Base-by-base conservation (phyloP, 192 early-diverging fungal species). In the Mortierella alpina region DNA sequence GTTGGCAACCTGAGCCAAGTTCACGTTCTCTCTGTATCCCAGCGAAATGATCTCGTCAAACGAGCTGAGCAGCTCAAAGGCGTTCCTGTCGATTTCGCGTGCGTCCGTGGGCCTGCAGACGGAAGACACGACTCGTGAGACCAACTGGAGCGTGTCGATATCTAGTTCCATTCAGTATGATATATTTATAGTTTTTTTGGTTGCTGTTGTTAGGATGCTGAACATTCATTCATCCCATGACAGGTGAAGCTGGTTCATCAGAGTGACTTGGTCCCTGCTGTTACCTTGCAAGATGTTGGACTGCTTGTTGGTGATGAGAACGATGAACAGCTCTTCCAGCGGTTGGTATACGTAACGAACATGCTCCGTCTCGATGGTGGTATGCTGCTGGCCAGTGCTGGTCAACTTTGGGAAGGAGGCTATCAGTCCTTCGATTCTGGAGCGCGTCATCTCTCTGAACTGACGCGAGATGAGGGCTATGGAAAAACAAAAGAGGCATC, bases 311-410 rank as follows among this genome's bases (percentile, higher is more conserved):
- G 98, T 99, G 66, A 99, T 93, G n/a, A 99, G 88, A 31, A 99
- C 95, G 75, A 96, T 91, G 67, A 93, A 99, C 56, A 98, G 91
- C 7, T 97, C 94, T 50, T 98, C 98, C 41, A 99, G 88, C 12
- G 97, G 97, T 84, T 99, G 98, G 86, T 99, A 99, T 50, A 99
- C 96, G 84, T 96, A 99, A 57, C 98, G 95, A 40, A 99, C 95
- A 63, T 94, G 86, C 31, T 99, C 98, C 0, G 98, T 98, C 75
- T 99, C 97, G 31, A 98, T 92, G 23, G 95, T 98, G 31, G 98
- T 98, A 78, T 98, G 96, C 85, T 99, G 97, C 72, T 98, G 92
- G 20, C 90, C 91, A 9, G 92, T 82, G 57, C 92, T 92, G 72
- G 98, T 95, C 57, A 99, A 88, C 87, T 98, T 99, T 54, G 98